Evolutionary conservation across 2,329 filamentous ascomycete genomes (phyloP).

Genomic region (Colletotrichum sp.): DNA sequence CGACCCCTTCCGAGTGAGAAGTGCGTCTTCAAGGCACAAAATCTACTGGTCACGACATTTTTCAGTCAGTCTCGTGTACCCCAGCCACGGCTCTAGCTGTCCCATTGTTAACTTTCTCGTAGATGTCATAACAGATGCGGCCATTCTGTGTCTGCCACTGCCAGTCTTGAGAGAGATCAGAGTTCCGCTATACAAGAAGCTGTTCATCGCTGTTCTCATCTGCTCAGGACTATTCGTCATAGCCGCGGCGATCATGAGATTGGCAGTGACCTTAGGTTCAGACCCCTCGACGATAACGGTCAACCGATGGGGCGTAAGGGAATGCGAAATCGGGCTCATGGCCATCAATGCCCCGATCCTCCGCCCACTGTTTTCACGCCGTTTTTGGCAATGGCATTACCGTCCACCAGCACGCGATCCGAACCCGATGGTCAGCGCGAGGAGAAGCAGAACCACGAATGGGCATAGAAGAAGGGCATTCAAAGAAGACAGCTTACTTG

Average conservation of each 20-base stretch:
- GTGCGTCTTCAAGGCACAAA: conserved; percentile 26
- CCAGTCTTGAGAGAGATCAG: conserved; percentile 2
- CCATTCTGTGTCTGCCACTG: background rate
- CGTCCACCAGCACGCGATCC: background rate
- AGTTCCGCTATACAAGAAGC: background rate
- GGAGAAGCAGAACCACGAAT: background rate
- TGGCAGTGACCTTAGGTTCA: conserved; percentile 10
- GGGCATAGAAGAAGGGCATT: background rate
- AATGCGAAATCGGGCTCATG: conserved; percentile 7
- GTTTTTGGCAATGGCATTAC: conserved; percentile 17
- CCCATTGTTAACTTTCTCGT: background rate
- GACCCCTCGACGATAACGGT: conserved; percentile 2
- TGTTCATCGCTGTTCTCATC: conserved; percentile 2
- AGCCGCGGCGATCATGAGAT: conserved; percentile 1
- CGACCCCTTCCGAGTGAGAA: conserved; percentile 10
- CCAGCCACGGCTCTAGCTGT: background rate
- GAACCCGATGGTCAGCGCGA: background rate
- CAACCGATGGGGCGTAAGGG: conserved; percentile 6
- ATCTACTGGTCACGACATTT: conserved; percentile 25
- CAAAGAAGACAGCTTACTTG: background rate
- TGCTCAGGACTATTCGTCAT: conserved; percentile 10
- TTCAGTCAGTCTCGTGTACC: background rate
- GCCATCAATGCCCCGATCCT: conserved; percentile 4
- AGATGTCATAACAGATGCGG: conserved; percentile 8
- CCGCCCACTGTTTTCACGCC: background rate